Evolutionary conservation across 768 basidiomycete species (phyloP).

Genomic region (Lactarius quietus): DNA sequence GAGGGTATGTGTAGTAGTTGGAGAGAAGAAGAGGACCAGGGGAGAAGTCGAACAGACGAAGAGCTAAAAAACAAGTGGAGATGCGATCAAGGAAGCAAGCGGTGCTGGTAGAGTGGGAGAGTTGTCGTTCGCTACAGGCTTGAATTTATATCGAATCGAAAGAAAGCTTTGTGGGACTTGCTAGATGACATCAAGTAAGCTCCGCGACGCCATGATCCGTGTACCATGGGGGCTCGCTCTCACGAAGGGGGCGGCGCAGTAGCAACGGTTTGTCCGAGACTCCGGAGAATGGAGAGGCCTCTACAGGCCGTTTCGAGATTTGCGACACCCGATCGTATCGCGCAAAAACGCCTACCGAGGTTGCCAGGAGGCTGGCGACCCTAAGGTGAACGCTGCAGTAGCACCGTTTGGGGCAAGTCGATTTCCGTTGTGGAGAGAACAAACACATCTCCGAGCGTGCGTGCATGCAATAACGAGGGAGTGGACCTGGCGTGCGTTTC

Average conservation of each 20-base stretch:
- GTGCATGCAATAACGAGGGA: not conserved
- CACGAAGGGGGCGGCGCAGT: not conserved
- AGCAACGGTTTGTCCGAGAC: not conserved
- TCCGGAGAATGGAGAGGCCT: constrained; percentile 4
- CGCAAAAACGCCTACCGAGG: not conserved
- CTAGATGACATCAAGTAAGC: not conserved
- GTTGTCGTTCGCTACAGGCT: not conserved
- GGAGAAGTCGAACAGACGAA: too few relatives aligned
- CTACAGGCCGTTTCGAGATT: not conserved
- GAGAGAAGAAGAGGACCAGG: not conserved
- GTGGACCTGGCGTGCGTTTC: not conserved
- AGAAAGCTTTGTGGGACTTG: not conserved
- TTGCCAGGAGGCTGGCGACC: constrained; percentile 10
- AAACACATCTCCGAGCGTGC: too few relatives aligned
- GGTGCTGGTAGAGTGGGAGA: not conserved
- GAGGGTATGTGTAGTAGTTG: not conserved
- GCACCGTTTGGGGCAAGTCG: not conserved
- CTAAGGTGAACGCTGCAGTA: not conserved
- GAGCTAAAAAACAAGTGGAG: not conserved
- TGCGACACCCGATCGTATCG: not conserved
- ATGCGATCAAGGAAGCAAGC: not conserved
- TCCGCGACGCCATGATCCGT: constrained; percentile 12
- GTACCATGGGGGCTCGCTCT: not conserved
- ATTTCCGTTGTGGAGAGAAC: not conserved
- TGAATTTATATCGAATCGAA: not conserved